phyloP scores from a whole-genome alignment of 495 filamentous ascomycete species.

The Penicillium alfredii region DNA sequence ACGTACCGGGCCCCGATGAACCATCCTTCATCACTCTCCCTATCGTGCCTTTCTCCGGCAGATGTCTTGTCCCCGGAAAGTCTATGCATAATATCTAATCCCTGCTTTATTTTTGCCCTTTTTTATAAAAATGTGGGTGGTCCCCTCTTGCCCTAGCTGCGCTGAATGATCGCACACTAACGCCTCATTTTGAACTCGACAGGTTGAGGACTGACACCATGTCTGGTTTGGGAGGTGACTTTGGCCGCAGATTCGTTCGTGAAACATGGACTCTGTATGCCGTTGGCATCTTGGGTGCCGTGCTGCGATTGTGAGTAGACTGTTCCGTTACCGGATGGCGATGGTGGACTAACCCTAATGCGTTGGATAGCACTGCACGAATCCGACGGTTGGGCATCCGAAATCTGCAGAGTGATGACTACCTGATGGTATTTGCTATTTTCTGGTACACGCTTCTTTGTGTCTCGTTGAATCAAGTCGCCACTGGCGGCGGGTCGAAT shows the following conservation, averaged over 20 bases:
- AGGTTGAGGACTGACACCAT: slow-evolving; percentile 25
- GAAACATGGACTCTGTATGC: slow-evolving; percentile 47
- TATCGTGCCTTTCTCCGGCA: background rate
- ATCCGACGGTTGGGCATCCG: slow-evolving; percentile 40
- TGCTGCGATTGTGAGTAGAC: slow-evolving; percentile 39
- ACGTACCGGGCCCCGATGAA: slow-evolving; percentile 10
- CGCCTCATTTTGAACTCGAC: no score
- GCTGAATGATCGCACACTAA: background rate
- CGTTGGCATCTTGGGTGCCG: slow-evolving; percentile 38
- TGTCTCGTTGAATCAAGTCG: slow-evolving; percentile 46
- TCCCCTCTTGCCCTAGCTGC: slow-evolving; percentile 4
- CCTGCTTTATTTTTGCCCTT: slow-evolving; percentile 18
- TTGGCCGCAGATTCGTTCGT: slow-evolving; percentile 27
- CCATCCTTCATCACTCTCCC: slow-evolving; percentile 9
- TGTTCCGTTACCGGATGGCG: background rate
- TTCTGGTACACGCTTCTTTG: slow-evolving; percentile 52
- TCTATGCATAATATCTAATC: slow-evolving; percentile 14
- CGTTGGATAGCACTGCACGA: slow-evolving; percentile 36
- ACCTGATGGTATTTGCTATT: slow-evolving; percentile 42
- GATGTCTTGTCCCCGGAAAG: slow-evolving; percentile 2
- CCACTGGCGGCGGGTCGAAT: slow-evolving; percentile 49
- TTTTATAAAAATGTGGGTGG: slow-evolving; percentile 3
- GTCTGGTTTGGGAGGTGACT: slow-evolving; percentile 32
- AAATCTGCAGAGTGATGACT: slow-evolving; percentile 47
- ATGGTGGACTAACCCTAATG: background rate